A percentile compares a stretch with the other conserved stretches of the same genome.
These are phyloP conservation scores for Neltuma alba DNA, from an alignment of 306 rosid species.

Conservation along the genomic window DNA sequence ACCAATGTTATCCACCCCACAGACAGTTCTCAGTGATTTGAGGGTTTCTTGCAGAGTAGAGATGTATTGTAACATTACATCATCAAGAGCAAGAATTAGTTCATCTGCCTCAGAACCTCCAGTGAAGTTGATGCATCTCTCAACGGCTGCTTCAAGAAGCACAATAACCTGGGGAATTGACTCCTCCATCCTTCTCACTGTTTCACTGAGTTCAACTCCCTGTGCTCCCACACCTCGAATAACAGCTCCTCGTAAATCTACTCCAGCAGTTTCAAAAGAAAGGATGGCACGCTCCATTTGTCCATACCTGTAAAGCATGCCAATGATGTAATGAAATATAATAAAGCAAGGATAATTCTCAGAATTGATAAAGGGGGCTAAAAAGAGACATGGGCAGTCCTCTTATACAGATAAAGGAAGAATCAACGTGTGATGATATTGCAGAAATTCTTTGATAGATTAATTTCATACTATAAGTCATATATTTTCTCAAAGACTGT, in stretches of 20 bases:
- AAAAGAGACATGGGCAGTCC: background rate
- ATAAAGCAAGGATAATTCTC: constrained; percentile 30
- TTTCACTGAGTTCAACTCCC: constrained; percentile 98
- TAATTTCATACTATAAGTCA: background rate
- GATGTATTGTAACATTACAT: constrained; percentile 84
- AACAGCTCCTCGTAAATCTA: constrained; percentile 99
- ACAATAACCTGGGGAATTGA: constrained; percentile 91
- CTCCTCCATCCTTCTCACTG: constrained; percentile 99
- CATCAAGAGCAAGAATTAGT: constrained; percentile 88
- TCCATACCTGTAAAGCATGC: constrained; percentile 71
- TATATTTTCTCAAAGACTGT: background rate
- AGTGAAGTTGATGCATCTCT: constrained; percentile 94
- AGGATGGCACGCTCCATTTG: constrained; percentile 99
- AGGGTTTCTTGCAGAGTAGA: constrained; percentile 91
- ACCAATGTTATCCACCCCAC: constrained; percentile 83
- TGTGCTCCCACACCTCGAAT: constrained; percentile 98
- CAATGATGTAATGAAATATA: constrained; percentile 39
- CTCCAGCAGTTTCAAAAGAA: constrained; percentile 87
- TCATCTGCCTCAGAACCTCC: constrained; percentile 99
- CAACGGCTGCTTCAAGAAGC: constrained; percentile 95
- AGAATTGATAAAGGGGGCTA: background rate
- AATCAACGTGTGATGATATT: background rate
- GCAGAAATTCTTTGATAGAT: background rate
- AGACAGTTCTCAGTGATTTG: constrained; percentile 86
- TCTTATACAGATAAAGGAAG: background rate